Evolutionary conservation across 768 basidiomycete genomes (phyloP).

Genomic region (Mycena kentingensis): DNA sequence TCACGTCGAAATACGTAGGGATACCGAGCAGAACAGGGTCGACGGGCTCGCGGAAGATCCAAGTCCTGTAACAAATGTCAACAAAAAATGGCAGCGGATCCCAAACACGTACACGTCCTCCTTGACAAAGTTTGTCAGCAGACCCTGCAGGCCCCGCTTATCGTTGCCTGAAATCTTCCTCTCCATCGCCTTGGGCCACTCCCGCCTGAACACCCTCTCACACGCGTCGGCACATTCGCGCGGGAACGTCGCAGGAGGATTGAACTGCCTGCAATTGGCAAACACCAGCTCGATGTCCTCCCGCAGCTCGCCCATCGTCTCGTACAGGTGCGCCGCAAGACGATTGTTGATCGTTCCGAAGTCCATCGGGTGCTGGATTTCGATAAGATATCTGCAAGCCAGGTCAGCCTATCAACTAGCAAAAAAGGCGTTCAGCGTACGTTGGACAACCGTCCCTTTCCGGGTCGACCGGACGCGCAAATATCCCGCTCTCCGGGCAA

Average conservation of each 20-base stretch:
- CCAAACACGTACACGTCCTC: slow-evolving; percentile 59
- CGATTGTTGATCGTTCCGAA: slow-evolving; percentile 78
- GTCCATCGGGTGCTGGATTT: slow-evolving; percentile 93
- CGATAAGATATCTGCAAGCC: slow-evolving; percentile 76
- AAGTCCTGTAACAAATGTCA: slow-evolving; percentile 50
- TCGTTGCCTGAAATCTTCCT: slow-evolving; percentile 75
- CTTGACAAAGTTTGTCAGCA: slow-evolving; percentile 69
- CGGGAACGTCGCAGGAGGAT: slow-evolving; percentile 79
- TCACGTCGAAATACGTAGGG: slow-evolving; percentile 86
- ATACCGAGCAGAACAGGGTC: slow-evolving; percentile 83
- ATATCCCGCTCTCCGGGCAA: slow-evolving; percentile 72
- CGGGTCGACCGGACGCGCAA: slow-evolving; percentile 83
- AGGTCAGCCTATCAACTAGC: slow-evolving; percentile 12
- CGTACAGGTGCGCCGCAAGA: slow-evolving; percentile 66
- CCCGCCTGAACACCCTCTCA: slow-evolving; percentile 77
- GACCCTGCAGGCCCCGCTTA: slow-evolving; percentile 72
- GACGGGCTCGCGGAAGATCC: slow-evolving; percentile 83
- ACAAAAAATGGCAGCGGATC: slow-evolving; percentile 8
- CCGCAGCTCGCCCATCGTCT: slow-evolving; percentile 79
- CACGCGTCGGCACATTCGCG: slow-evolving; percentile 69
- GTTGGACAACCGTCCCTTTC: slow-evolving; percentile 84
- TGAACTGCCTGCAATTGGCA: slow-evolving; percentile 90
- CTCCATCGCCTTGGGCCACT: slow-evolving; percentile 81
- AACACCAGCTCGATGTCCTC: slow-evolving; percentile 83
- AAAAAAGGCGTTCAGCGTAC: slow-evolving; percentile 47